Percentiles rank a stretch among this genome's conserved stretches.
phyloP scores from a whole-genome alignment of 257 asterid genomes.

The Sherardia arvensis region DNA sequence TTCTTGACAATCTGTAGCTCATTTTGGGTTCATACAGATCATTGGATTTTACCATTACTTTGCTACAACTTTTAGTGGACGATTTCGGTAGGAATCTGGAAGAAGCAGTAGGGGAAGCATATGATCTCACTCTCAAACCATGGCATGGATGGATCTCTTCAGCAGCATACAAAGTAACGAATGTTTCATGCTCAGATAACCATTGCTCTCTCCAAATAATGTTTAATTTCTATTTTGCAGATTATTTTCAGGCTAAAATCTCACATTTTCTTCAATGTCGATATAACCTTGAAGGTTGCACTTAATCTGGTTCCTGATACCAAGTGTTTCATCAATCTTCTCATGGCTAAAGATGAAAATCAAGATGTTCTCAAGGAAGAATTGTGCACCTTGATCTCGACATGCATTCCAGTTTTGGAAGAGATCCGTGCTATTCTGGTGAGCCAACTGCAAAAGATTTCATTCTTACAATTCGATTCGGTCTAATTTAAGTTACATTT shows the following conservation, averaged over 20 bases:
- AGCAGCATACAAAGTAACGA: slow-evolving; percentile 60
- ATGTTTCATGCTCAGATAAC: too few relatives aligned
- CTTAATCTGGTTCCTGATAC: slow-evolving; percentile 66
- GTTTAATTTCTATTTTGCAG: too few relatives aligned
- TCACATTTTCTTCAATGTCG: background rate
- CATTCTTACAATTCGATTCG: background rate
- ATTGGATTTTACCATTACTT: slow-evolving; percentile 49
- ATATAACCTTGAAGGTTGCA: slow-evolving; percentile 46
- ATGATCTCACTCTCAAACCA: slow-evolving; percentile 57
- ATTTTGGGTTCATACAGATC: slow-evolving; percentile 40
- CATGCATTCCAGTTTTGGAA: slow-evolving; percentile 43
- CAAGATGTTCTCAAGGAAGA: slow-evolving; percentile 44
- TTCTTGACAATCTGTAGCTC: background rate
- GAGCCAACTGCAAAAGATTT: slow-evolving; percentile 9
- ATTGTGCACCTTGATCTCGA: slow-evolving; percentile 33
- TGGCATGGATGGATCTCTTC: slow-evolving; percentile 99
- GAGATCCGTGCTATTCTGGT: slow-evolving; percentile 51
- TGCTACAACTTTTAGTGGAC: slow-evolving; percentile 46
- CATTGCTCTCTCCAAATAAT: too few relatives aligned
- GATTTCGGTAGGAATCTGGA: slow-evolving; percentile 59
- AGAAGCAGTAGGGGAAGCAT: slow-evolving; percentile 70
- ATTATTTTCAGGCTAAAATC: background rate
- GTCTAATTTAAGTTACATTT: background rate
- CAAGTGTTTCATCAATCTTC: slow-evolving; percentile 30
- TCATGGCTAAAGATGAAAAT: slow-evolving; percentile 46